Conservation (phyloP, 2,329 filamentous ascomycete genomes). For the Colletotrichum gloeosporioides region DNA sequence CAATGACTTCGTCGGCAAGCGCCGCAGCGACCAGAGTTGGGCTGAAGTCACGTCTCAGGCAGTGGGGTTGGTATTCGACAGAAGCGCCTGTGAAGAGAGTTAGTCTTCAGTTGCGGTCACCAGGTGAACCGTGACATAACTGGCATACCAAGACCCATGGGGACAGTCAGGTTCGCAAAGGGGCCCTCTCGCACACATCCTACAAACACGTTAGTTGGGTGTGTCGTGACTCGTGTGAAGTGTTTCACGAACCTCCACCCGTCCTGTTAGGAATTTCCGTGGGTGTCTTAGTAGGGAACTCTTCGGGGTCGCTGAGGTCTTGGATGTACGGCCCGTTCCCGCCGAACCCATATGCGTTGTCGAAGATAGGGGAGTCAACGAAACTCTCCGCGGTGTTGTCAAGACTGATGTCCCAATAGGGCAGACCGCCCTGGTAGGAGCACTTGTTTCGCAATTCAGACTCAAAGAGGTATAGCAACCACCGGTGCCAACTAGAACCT, state of each 20-base stretch:
- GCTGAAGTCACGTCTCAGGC: neutral
- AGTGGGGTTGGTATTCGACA: neutral
- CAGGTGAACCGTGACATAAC: too few relatives aligned
- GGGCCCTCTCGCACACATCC: neutral
- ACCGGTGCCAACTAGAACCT: neutral
- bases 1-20: too few relatives aligned
- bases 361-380: neutral
- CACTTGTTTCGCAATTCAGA: neutral
- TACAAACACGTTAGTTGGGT: neutral
- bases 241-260: neutral
- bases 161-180: neutral
- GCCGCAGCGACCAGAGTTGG: neutral
- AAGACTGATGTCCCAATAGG: neutral
- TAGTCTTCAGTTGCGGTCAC: too few relatives aligned
- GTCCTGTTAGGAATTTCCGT: neutral
- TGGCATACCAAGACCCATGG: neutral
- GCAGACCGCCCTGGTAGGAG: neutral
- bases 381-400: neutral
- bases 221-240: neutral
- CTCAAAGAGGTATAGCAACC: neutral
- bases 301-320: neutral
- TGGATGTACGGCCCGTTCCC: neutral
- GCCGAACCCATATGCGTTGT: neutral
- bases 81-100: too few relatives aligned
- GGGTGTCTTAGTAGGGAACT: neutral